phyloP scores from a whole-genome alignment of 1,284 basidiomycete species.

The Cryptococcus wingfieldii region DNA sequence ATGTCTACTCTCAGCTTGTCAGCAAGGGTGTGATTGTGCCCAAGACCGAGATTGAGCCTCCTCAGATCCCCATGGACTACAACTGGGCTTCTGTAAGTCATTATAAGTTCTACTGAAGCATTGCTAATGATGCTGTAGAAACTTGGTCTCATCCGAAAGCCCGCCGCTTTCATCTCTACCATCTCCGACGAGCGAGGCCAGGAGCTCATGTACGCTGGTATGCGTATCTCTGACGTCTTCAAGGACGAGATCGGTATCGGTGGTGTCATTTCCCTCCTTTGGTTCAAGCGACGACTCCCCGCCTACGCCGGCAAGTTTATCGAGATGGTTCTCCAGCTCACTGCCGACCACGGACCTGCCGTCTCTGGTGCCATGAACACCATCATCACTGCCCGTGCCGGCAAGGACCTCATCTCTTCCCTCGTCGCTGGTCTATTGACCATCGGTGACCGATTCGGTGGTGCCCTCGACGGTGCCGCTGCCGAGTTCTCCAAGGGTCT shows the following conservation, averaged over 20 bases:
- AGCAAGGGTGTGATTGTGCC: slow-evolving; percentile 64
- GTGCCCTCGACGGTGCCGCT: slow-evolving; percentile 97
- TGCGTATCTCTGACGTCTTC: slow-evolving; percentile 98
- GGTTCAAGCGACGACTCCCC: slow-evolving; percentile 86
- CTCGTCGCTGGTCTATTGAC: slow-evolving; percentile 94
- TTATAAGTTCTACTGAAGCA: background rate
- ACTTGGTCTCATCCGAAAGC: slow-evolving; percentile 96
- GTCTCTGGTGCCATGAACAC: slow-evolving; percentile 94
- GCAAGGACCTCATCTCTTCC: slow-evolving; percentile 97
- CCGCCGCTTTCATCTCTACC: slow-evolving; percentile 98
- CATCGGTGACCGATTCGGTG: slow-evolving; percentile 97
- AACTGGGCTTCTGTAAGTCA: slow-evolving; percentile 78
- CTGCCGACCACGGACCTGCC: slow-evolving; percentile 96
- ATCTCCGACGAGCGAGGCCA: slow-evolving; percentile 99
- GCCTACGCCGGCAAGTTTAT: slow-evolving; percentile 76
- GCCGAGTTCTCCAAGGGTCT: slow-evolving; percentile 89
- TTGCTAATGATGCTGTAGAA: slow-evolving; percentile 54
- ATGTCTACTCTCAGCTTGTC: slow-evolving; percentile 82
- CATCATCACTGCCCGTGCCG: slow-evolving; percentile 96
- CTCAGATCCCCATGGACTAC: slow-evolving; percentile 99
- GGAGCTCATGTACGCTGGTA: slow-evolving; percentile 96
- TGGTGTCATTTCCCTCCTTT: slow-evolving; percentile 91
- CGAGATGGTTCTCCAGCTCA: slow-evolving; percentile 99
- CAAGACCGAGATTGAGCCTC: slow-evolving; percentile 78
- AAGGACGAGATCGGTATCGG: slow-evolving; percentile 96